Evolutionary conservation across 805 yeast species (phyloP), one percentile per base, ranked within the genome.

Genomic region (Saccharomycodes ludwigii): DNA sequence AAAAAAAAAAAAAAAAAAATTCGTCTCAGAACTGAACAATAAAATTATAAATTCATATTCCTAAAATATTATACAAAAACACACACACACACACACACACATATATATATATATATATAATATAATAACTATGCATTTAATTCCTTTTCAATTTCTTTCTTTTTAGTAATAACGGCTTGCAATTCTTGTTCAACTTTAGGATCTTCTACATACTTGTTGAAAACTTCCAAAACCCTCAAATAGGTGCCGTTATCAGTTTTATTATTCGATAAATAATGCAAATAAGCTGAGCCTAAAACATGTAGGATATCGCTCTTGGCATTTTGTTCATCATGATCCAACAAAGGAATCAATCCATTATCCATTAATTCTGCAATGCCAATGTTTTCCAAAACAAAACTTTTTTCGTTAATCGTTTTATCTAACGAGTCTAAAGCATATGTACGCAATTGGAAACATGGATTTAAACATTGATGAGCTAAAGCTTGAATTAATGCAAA

Each of bases 401-500:
- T 47, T 8, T 54, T 46, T 17, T 58, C 47, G 4, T 54, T 40
- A 9, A 62, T 34, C 23, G 74, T 57, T 4, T 61, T 56, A 37
- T 79, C 80, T 31, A 86, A 63, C 0, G 70, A 53, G 14, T 65
- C 63, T 25, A 84, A 54, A 0, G 94, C 86, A 50, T 66, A 71
- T 0, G 67, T 54, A 24, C 94, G 61, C 8, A 85, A 60, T 46
- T 81, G 85, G 18, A 82, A 62, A 50, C 94, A 82, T 13, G 95
- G 94, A 46, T 85, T 85, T 49, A 79, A 68, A 50, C 95, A 81
- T 51, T 86, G 95, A 46, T 80, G 88, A 0, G 91, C 84, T 33
- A 85, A 62, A 0, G 93, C 93, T 48, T 83, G 88, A 18, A 80
- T 63, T 38, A 82, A 60, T 1, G 94, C 78, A 40, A 59, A 51